Evolutionary conservation across 108 stramenopile species (phyloP).

Genomic region (Cyclostephanos invisitatus): DNA sequence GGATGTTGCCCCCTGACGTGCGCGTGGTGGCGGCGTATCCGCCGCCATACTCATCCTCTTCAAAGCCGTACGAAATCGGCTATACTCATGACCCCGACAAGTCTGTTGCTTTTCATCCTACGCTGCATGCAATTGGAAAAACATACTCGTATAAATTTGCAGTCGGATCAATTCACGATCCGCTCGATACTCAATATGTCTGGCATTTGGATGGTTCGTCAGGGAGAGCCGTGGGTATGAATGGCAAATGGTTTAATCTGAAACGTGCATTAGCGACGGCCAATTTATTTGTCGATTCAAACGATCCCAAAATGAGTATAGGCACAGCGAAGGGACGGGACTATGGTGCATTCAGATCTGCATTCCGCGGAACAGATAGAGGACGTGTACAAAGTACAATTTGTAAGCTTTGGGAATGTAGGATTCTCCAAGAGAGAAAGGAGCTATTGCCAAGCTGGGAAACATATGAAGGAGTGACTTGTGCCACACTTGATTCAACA

Average conservation of each 20-base stretch:
- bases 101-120: conserved; percentile 65
- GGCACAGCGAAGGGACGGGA: conserved; percentile 31
- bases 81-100: not conserved
- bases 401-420: conserved; percentile 52
- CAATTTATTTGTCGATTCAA: conserved; percentile 28
- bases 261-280: conserved; percentile 37
- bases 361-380: conserved; percentile 61
- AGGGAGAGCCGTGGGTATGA: conserved; percentile 47
- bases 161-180: conserved; percentile 65
- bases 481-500: not conserved
- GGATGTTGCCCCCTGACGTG: conserved; percentile 78
- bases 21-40: conserved; percentile 63
- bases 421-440: conserved; percentile 22
- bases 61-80: conserved; percentile 1
- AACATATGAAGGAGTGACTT: not conserved
- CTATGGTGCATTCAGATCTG: conserved; percentile 75
- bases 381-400: conserved; percentile 44
- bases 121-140: conserved; percentile 60
- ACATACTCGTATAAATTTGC: conserved; percentile 74
- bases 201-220: conserved; percentile 68
- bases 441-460: conserved; percentile 50
- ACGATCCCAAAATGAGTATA: conserved; percentile 3
- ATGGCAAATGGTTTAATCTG: conserved; percentile 41
- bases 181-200: conserved; percentile 45
- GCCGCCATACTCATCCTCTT: conserved; percentile 20